Percentiles rank a stretch among this genome's conserved stretches.
Evolutionary conservation across 108 stramenopile genomes (phyloP).

Genomic region (Skeletonema potamos): DNA sequence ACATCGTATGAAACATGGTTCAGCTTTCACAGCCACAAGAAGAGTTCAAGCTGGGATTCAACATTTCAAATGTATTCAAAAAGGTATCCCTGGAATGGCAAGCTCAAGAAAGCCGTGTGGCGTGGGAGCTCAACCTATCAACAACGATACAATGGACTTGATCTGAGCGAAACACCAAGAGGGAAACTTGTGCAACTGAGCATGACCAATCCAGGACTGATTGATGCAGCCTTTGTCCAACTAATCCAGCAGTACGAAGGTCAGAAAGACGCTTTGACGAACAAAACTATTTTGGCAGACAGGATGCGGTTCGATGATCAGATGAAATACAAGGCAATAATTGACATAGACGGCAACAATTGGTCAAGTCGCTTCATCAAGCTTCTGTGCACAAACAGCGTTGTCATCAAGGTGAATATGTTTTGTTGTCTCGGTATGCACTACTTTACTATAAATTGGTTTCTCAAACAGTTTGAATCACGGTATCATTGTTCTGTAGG

Average conservation of each 20-base stretch:
- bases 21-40: background rate
- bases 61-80: too few relatives aligned
- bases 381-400: constrained; percentile 48
- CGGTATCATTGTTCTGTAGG: background rate
- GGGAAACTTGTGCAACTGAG: constrained; percentile 14
- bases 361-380: constrained; percentile 45
- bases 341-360: constrained; percentile 59
- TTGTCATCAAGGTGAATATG: constrained; percentile 32
- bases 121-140: constrained; percentile 45
- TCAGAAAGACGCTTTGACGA: too few relatives aligned
- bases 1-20: constrained; percentile 38
- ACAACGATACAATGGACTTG: too few relatives aligned
- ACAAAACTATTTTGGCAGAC: too few relatives aligned
- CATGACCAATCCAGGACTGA: constrained; percentile 15
- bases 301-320: too few relatives aligned
- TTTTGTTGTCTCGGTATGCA: too few relatives aligned
- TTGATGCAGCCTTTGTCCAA: constrained; percentile 38
- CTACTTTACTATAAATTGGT: too few relatives aligned
- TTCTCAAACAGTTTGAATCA: too few relatives aligned
- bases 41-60: too few relatives aligned
- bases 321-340: constrained; percentile 33
- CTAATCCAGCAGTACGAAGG: too few relatives aligned
- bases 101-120: constrained; percentile 36
- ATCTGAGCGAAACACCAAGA: constrained; percentile 33
- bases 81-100: constrained; percentile 22